These are phyloP conservation scores for Malassezia slooffiae DNA, from an alignment of 1,284 basidiomycete species.

Conservation along the genomic window DNA sequence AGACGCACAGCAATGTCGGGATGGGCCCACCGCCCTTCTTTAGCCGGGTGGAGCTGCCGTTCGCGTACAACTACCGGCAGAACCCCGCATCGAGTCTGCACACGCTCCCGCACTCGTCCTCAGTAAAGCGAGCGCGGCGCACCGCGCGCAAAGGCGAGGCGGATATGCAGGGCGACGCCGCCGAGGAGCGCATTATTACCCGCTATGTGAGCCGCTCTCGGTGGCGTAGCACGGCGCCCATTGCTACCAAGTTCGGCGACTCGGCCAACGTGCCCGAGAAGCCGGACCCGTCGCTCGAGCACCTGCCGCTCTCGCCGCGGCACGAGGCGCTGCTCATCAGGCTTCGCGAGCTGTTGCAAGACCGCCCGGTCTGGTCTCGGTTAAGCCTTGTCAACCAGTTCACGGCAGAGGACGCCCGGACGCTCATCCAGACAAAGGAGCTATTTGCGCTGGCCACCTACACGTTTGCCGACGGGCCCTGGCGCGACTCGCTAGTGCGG, in stretches of 20 bases:
- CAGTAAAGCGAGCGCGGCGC: constrained; percentile 3
- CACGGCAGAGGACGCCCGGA: constrained; percentile 56
- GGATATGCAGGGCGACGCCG: not conserved
- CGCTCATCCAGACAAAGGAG: constrained; percentile 54
- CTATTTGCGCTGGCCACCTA: constrained; percentile 55
- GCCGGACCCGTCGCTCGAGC: constrained; percentile 1
- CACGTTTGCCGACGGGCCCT: constrained; percentile 84
- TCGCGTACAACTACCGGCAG: constrained; percentile 29
- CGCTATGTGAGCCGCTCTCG: constrained; percentile 13
- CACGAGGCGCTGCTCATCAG: constrained; percentile 9
- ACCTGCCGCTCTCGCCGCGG: constrained; percentile 1
- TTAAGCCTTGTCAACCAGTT: constrained; percentile 73
- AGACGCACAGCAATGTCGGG: constrained; percentile 18
- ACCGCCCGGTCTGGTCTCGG: constrained; percentile 80
- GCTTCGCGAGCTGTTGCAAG: constrained; percentile 41
- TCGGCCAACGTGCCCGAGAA: not conserved
- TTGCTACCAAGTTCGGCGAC: constrained; percentile 12
- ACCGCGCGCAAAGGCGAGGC: constrained; percentile 12
- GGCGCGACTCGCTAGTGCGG: constrained; percentile 74
- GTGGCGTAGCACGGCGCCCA: constrained; percentile 15
- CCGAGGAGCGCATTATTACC: not conserved
- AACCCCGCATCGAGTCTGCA: constrained; percentile 23
- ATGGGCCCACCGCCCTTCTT: constrained; percentile 39
- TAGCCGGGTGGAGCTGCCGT: constrained; percentile 29
- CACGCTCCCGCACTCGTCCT: constrained; percentile 11